Conservation (phyloP, 1,284 basidiomycete genomes). For the Earliella scabrosa region DNA sequence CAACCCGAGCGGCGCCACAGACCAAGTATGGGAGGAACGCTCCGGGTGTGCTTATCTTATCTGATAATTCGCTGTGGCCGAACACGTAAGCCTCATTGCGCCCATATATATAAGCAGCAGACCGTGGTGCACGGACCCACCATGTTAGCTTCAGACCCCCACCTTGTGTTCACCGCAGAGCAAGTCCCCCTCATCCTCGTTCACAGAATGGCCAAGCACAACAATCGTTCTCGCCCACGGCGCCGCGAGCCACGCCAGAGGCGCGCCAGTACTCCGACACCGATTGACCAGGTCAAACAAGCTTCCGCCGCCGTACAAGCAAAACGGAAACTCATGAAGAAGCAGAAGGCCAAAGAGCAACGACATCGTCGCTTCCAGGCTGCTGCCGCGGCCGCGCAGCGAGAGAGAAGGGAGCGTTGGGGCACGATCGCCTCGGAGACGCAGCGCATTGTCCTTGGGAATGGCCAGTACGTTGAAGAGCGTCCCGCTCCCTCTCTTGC, state of each 20-base stretch:
- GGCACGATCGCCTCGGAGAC: constrained; percentile 44
- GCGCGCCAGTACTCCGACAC: constrained; percentile 22
- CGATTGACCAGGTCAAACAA: constrained; percentile 19
- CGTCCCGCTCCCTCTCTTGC: constrained; percentile 31
- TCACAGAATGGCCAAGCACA: constrained; percentile 20
- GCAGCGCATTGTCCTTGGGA: constrained; percentile 43
- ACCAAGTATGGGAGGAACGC: too few relatives aligned
- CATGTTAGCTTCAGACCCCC: constrained; percentile 14
- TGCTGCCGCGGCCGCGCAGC: constrained; percentile 17
- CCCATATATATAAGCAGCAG: neutral
- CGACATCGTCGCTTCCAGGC: neutral
- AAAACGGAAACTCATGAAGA: constrained; percentile 25
- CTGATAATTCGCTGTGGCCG: neutral
- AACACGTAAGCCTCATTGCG: constrained; percentile 9
- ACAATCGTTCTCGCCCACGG: neutral
- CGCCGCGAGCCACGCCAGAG: constrained; percentile 12
- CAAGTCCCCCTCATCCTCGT: neutral
- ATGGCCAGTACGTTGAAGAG: constrained; percentile 51
- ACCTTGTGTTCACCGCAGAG: constrained; percentile 1
- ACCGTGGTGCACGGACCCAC: neutral
- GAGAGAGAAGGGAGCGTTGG: constrained; percentile 31
- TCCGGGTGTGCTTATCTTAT: constrained; percentile 3
- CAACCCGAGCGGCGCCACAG: too few relatives aligned
- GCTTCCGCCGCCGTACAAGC: constrained; percentile 12
- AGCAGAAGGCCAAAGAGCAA: constrained; percentile 16